Evolutionary conservation across 2,329 filamentous ascomycete species (phyloP).

Genomic region (Nemania sp.): DNA sequence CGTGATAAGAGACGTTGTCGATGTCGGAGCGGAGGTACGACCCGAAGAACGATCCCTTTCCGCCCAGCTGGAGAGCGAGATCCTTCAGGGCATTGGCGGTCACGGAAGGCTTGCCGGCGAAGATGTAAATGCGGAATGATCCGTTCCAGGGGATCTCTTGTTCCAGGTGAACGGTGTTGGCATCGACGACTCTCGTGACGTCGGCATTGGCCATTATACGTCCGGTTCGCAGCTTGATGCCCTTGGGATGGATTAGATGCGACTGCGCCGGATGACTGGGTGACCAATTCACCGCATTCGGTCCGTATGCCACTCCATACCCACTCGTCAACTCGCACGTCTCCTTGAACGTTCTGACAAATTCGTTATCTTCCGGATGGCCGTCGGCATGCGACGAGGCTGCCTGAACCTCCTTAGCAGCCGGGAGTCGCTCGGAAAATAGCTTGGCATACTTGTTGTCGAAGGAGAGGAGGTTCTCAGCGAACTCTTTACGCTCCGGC

Average conservation of each 20-base stretch:
- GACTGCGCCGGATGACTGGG: conserved; percentile 72
- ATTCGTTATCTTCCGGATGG: conserved; percentile 69
- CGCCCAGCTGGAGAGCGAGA: conserved; percentile 67
- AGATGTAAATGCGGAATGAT: conserved; percentile 83
- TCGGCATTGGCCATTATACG: conserved; percentile 77
- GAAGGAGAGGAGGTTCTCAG: conserved; percentile 82
- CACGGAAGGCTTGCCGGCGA: conserved; percentile 69
- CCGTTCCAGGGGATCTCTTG: conserved; percentile 89
- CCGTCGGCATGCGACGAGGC: conserved; percentile 52
- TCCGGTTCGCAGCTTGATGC: conserved; percentile 71
- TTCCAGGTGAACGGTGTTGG: conserved; percentile 88
- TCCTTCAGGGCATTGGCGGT: conserved; percentile 69
- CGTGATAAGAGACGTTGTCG: conserved; percentile 70
- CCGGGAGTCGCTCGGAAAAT: conserved; percentile 79
- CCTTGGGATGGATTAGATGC: conserved; percentile 67
- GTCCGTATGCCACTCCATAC: conserved; percentile 84
- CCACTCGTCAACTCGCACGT: conserved; percentile 91
- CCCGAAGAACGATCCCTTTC: conserved; percentile 73
- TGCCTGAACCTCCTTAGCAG: conserved; percentile 71
- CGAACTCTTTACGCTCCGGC: conserved; percentile 80
- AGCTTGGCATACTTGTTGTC: conserved; percentile 89
- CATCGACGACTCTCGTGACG: conserved; percentile 85
- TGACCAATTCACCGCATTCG: conserved; percentile 86
- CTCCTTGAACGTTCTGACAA: conserved; percentile 88
- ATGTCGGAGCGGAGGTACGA: conserved; percentile 67